Percentiles rank a stretch among this genome's conserved stretches.
Evolutionary conservation across 23 red algal species (phyloP).

Genomic region (Cyanidioschyzon merolae): DNA sequence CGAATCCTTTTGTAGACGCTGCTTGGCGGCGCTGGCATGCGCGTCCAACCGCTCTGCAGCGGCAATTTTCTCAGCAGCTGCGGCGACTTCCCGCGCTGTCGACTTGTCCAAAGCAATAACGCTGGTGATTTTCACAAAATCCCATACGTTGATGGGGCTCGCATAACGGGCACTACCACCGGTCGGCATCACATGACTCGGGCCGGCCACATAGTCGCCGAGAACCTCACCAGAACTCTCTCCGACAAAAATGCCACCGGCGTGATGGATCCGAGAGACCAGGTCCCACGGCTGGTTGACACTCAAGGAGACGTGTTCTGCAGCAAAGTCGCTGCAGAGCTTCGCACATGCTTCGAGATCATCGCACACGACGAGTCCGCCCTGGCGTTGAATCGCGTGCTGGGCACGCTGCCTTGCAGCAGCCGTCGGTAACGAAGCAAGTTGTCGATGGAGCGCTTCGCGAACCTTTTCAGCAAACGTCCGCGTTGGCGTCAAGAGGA

Average conservation of each 20-base stretch:
- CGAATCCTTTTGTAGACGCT: background rate
- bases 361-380: constrained; percentile 48
- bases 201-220: constrained; percentile 92
- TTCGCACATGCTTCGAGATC: constrained; percentile 55
- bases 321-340: constrained; percentile 62
- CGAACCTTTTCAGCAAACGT: constrained; percentile 37
- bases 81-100: constrained; percentile 32
- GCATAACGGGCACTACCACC: constrained; percentile 66
- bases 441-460: constrained; percentile 43
- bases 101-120: constrained; percentile 44
- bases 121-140: constrained; percentile 86
- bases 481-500: constrained; percentile 38
- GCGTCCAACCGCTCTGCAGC: constrained; percentile 60
- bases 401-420: constrained; percentile 27
- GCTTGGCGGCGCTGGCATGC: constrained; percentile 49
- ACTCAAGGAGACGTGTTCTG: constrained; percentile 81
- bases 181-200: constrained; percentile 94
- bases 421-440: constrained; percentile 27
- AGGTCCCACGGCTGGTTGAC: constrained; percentile 55
- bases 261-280: constrained; percentile 61
- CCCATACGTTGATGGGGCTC: constrained; percentile 54
- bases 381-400: constrained; percentile 42
- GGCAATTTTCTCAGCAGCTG: constrained; percentile 69
- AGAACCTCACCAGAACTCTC: constrained; percentile 68
- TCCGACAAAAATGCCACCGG: constrained; percentile 81